A percentile compares a stretch with the other conserved stretches of the same genome.
phyloP scores from a whole-genome alignment of 768 basidiomycete genomes.

The Psilocybe tampanensis region DNA sequence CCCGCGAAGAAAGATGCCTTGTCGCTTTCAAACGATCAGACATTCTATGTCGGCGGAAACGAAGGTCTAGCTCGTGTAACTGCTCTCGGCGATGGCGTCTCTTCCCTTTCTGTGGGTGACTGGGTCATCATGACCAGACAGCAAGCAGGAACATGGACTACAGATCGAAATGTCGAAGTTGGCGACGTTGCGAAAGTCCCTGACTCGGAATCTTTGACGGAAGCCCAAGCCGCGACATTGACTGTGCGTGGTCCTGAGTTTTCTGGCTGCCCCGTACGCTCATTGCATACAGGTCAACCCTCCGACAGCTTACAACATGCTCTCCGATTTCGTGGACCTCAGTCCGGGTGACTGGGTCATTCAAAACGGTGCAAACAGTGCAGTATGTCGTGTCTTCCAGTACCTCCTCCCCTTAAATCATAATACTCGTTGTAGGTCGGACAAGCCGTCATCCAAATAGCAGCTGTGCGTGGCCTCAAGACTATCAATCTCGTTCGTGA shows the following conservation, averaged over 20 bases:
- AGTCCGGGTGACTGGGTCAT: constrained; percentile 76
- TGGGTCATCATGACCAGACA: constrained; percentile 74
- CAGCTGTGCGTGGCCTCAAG: constrained; percentile 66
- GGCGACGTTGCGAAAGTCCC: constrained; percentile 67
- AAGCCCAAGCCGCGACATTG: constrained; percentile 74
- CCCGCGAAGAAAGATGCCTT: constrained; percentile 44
- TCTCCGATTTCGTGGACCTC: constrained; percentile 67
- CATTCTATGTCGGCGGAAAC: constrained; percentile 70
- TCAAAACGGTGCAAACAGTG: constrained; percentile 87
- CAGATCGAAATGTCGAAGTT: constrained; percentile 52
- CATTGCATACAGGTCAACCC: constrained; percentile 65
- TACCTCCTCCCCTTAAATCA: background rate
- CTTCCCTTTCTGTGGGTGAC: constrained; percentile 53
- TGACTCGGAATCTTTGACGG: constrained; percentile 43
- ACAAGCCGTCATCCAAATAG: constrained; percentile 86
- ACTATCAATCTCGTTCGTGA: constrained; percentile 84
- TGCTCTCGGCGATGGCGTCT: constrained; percentile 58
- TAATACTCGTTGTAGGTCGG: constrained; percentile 54
- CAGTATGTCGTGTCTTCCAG: constrained; percentile 46
- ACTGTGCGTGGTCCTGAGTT: constrained; percentile 46
- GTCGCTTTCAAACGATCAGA: constrained; percentile 30
- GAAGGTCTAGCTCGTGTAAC: constrained; percentile 74
- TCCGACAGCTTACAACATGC: constrained; percentile 82
- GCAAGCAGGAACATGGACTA: constrained; percentile 79
- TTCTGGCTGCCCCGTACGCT: background rate